These are phyloP conservation scores for Mycosphaerelloides madeirae DNA, from an alignment of 2,329 filamentous ascomycete genomes.

Conservation along the genomic window DNA sequence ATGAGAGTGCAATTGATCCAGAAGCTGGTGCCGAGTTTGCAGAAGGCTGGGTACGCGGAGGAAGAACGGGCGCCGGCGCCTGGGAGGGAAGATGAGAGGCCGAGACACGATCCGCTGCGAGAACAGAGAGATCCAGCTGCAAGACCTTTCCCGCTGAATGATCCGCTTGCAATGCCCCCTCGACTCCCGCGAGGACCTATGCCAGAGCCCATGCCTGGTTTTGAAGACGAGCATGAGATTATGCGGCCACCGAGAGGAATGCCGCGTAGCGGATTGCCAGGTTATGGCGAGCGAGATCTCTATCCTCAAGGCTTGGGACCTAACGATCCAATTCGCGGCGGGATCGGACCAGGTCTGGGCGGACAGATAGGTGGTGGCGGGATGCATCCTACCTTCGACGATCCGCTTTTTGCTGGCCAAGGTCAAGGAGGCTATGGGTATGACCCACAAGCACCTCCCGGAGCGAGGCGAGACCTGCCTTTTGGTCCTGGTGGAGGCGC, in stretches of 20 bases:
- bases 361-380: slow-evolving; percentile 58
- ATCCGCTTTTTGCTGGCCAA: slow-evolving; percentile 68
- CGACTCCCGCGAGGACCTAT: slow-evolving; percentile 56
- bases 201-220: slow-evolving; percentile 74
- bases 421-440: slow-evolving; percentile 46
- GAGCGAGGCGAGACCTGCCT: slow-evolving; percentile 88
- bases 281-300: slow-evolving; percentile 79
- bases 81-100: slow-evolving; percentile 26
- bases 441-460: slow-evolving; percentile 74
- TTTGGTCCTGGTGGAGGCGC: slow-evolving; percentile 61
- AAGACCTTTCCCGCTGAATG: slow-evolving; percentile 59
- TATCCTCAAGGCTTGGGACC: slow-evolving; percentile 83
- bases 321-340: slow-evolving; percentile 70
- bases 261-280: slow-evolving; percentile 31
- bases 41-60: slow-evolving; percentile 69
- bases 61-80: slow-evolving; percentile 40
- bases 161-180: slow-evolving; percentile 49
- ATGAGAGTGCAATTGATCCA: slow-evolving; percentile 79
- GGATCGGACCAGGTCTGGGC: slow-evolving; percentile 52
- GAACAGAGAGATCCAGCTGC: slow-evolving; percentile 58
- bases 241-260: slow-evolving; percentile 58
- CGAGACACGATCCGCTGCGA: slow-evolving; percentile 45
- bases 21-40: slow-evolving; percentile 70
- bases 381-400: slow-evolving; percentile 95
- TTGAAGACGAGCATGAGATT: slow-evolving; percentile 89